Evolutionary conservation across 139 green algal species (phyloP), one percentile per base, ranked within the genome.

Genomic region (Yamagishiella unicocca): DNA sequence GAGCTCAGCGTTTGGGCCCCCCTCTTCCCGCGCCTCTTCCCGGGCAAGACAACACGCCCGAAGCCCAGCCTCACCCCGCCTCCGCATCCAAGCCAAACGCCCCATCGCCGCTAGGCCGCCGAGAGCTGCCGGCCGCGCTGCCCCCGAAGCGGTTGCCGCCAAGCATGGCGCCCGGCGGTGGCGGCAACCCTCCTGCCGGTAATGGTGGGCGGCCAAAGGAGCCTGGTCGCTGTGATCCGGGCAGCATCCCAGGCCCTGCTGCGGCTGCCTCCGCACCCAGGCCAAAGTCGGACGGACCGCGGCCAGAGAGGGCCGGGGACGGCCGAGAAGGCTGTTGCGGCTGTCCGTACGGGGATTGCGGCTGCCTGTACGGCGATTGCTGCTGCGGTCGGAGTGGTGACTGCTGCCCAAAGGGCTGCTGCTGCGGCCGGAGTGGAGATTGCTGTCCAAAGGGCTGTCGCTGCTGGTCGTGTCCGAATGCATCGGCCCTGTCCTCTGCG

Each of bases 1-100:
- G n/a, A n/a, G n/a, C n/a, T n/a, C n/a, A n/a, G n/a, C n/a, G n/a
- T n/a, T n/a, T n/a, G n/a, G n/a, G n/a, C n/a, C n/a, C n/a, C n/a
- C n/a, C n/a, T n/a, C n/a, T n/a, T n/a, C n/a, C n/a, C n/a, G n/a
- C n/a, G n/a, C n/a, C n/a, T n/a, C n/a, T n/a, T n/a, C n/a, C n/a
- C n/a, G n/a, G n/a, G n/a, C n/a, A n/a, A n/a, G n/a, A n/a, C n/a
- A n/a, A n/a, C n/a, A n/a, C n/a, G n/a, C n/a, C n/a, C n/a, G n/a
- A n/a, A n/a, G n/a, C n/a, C 22, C 58, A 68, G 27, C 12, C 77
- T 73, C 40, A 84, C 77, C 55, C 77, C 54, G 70, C 42, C 45
- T 87, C 81, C 40, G 66, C 64, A 5, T 78, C 81, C 22, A 87
- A 67, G 14, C 82, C 82, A 42, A 45, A 87, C 4, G 38, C 19